Conservation (phyloP, 495 filamentous ascomycete genomes). For the Cercophora samala region DNA sequence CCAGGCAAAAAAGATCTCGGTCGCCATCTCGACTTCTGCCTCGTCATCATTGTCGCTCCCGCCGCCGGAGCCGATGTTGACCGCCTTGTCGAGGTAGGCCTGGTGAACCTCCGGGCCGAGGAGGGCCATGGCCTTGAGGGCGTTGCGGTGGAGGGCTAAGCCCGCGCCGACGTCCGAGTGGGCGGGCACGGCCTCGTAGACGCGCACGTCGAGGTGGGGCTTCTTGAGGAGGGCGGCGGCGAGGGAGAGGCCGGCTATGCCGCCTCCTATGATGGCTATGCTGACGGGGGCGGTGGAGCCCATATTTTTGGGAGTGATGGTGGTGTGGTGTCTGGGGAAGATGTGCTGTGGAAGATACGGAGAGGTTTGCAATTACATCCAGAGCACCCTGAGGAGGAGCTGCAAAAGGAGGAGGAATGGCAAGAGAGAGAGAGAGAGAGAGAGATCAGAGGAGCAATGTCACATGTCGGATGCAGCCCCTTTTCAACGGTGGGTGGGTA, state of each 20-base stretch:
- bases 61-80: constrained; percentile 24
- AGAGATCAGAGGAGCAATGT: not conserved
- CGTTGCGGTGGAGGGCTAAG: constrained; percentile 39
- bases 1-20: constrained; percentile 36
- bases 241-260: constrained; percentile 38
- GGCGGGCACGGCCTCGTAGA: constrained; percentile 33
- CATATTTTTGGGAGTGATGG: not conserved
- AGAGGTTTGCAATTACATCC: too few relatives aligned
- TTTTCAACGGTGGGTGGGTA: not conserved
- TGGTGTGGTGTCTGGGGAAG: not conserved
- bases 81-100: constrained; percentile 38
- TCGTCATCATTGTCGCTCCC: constrained; percentile 13
- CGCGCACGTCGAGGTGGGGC: constrained; percentile 30
- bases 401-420: not conserved
- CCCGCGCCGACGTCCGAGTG: constrained; percentile 40
- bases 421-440: too few relatives aligned
- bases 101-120: constrained; percentile 34
- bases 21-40: constrained; percentile 33
- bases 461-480: not conserved
- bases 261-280: constrained; percentile 38
- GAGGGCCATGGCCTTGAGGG: constrained; percentile 36
- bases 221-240: constrained; percentile 35
- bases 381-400: not conserved
- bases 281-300: constrained; percentile 20
- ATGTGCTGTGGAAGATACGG: too few relatives aligned